A percentile compares a stretch with the other conserved stretches of the same genome.
phyloP scores from a whole-genome alignment of 1,284 basidiomycete genomes.

The Pholiota adiposa region DNA sequence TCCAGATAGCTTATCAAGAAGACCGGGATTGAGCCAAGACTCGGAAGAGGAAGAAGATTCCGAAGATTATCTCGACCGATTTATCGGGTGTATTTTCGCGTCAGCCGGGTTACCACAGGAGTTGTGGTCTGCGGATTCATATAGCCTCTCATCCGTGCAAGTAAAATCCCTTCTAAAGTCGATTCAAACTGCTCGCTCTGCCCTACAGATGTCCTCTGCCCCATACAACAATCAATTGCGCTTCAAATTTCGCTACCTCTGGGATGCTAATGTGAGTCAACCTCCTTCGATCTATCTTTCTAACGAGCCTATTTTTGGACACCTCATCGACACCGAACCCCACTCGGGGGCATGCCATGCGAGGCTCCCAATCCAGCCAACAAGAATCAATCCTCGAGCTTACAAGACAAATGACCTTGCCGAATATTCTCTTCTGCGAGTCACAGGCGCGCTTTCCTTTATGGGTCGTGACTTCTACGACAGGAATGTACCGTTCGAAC shows the following conservation, averaged over 20 bases:
- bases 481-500: background rate
- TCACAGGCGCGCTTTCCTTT: background rate
- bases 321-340: too few relatives aligned
- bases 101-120: background rate
- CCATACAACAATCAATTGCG: background rate
- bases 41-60: conserved; percentile 21
- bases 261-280: too few relatives aligned
- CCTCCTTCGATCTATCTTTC: background rate
- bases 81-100: background rate
- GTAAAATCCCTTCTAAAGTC: background rate
- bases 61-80: conserved; percentile 20
- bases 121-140: background rate
- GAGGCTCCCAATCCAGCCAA: too few relatives aligned
- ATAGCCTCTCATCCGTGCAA: background rate
- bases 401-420: background rate
- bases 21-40: conserved; percentile 9
- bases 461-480: background rate
- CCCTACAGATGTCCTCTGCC: background rate
- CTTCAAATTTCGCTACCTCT: too few relatives aligned
- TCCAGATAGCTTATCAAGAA: conserved; percentile 35
- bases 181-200: background rate
- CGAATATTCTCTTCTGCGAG: background rate
- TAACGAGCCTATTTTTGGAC: background rate
- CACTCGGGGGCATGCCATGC: too few relatives aligned
- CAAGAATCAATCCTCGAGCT: too few relatives aligned